Percentiles rank a stretch among this genome's conserved stretches.
These are phyloP conservation scores for Mycena indigotica DNA, from an alignment of 768 basidiomycete genomes.

Conservation along the genomic window DNA sequence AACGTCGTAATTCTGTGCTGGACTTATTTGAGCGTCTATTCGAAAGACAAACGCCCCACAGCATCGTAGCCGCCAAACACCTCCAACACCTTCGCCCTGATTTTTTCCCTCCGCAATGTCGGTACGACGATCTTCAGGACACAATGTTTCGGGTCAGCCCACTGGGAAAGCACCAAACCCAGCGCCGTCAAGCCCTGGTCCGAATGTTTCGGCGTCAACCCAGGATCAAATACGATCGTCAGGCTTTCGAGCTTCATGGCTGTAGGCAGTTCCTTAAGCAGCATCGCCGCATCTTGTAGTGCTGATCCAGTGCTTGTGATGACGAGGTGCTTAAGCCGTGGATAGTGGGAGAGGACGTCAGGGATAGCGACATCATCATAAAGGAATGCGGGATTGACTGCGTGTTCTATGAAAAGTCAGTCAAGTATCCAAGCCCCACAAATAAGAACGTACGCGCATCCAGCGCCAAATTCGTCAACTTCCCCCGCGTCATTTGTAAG, in stretches of 20 bases:
- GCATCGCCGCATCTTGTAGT: background rate
- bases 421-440: background rate
- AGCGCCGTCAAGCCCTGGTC: background rate
- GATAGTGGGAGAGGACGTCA: background rate
- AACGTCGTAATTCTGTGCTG: no score
- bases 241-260: background rate
- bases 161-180: background rate
- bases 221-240: background rate
- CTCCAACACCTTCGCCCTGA: background rate
- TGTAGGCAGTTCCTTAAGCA: background rate
- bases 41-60: no score
- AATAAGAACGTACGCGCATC: background rate
- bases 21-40: no score
- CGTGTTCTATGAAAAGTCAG: background rate
- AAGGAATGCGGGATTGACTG: no score
- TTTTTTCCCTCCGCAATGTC: background rate
- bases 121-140: background rate
- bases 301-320: background rate
- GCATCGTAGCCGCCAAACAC: no score
- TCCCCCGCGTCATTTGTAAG: background rate
- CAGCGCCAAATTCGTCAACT: background rate
- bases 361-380: no score
- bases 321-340: background rate
- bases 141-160: background rate
- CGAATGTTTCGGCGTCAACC: background rate